These are phyloP conservation scores for Clavispora phyllophila DNA, from an alignment of 805 yeast species.

Conservation along the genomic window DNA sequence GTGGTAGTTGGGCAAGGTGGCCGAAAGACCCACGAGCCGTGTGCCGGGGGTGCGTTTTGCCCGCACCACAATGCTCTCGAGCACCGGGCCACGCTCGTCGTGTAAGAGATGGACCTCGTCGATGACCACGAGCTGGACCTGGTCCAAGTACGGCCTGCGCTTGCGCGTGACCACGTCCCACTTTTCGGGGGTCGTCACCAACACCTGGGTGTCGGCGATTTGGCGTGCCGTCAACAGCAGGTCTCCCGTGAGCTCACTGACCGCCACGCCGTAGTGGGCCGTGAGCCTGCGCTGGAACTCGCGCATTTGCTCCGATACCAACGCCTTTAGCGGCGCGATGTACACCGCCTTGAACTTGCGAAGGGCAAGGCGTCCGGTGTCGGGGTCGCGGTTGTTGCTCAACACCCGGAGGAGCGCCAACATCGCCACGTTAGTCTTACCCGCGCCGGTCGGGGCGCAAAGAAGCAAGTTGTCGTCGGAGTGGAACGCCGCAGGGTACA, in stretches of 20 bases:
- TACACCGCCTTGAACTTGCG: conserved; percentile 72
- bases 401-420: conserved; percentile 65
- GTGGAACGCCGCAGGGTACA: conserved; percentile 72
- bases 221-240: conserved; percentile 70
- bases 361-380: conserved; percentile 46
- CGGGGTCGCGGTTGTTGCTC: conserved; percentile 43
- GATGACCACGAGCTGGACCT: conserved; percentile 68
- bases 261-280: conserved; percentile 57
- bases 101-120: conserved; percentile 93
- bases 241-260: conserved; percentile 90
- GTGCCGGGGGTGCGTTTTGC: conserved; percentile 41
- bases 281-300: conserved; percentile 71
- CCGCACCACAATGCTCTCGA: conserved; percentile 83
- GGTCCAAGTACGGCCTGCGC: conserved; percentile 42
- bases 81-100: conserved; percentile 92
- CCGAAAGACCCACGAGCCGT: conserved; percentile 82
- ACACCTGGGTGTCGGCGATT: conserved; percentile 69
- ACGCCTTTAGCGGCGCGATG: conserved; percentile 89
- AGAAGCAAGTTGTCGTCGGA: conserved; percentile 68
- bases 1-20: conserved; percentile 82
- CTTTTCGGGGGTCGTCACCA: conserved; percentile 94
- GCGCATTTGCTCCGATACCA: conserved; percentile 91
- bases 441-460: conserved; percentile 99
- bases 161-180: conserved; percentile 97
- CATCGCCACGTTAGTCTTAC: conserved; percentile 96